A percentile compares a stretch with the other conserved stretches of the same genome.
Conservation (phyloP, 2,329 filamentous ascomycete genomes). For the Ophiostoma populinum region DNA sequence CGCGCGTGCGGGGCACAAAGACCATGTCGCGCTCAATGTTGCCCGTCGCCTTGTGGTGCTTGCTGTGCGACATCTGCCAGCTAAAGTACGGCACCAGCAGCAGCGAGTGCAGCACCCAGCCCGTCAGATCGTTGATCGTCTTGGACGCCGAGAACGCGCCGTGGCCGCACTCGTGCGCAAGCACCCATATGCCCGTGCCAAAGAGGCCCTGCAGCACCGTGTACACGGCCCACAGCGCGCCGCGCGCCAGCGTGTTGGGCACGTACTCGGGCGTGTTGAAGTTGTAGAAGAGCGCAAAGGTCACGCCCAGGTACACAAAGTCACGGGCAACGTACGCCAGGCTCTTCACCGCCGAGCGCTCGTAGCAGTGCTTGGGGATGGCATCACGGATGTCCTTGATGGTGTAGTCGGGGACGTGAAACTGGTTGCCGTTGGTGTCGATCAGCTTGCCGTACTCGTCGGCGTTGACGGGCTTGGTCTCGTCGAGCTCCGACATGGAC, state of each 20-base stretch:
- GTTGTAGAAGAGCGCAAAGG: conserved; percentile 79
- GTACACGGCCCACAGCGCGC: conserved; percentile 44
- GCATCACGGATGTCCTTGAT: conserved; percentile 96
- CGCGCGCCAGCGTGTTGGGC: conserved; percentile 49
- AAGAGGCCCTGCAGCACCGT: conserved; percentile 82
- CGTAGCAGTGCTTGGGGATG: conserved; percentile 93
- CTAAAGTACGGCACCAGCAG: conserved; percentile 91
- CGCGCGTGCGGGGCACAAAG: conserved; percentile 83
- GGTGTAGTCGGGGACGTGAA: conserved; percentile 84
- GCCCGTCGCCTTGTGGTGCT: conserved; percentile 98
- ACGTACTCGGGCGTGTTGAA: conserved; percentile 75
- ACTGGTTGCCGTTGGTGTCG: conserved; percentile 90
- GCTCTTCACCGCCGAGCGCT: conserved; percentile 62
- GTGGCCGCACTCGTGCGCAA: conserved; percentile 96
- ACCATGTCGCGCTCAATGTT: conserved; percentile 98
- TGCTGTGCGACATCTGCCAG: conserved; percentile 98
- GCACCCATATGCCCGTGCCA: conserved; percentile 85
- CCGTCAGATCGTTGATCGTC: conserved; percentile 75
- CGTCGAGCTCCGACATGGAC: conserved; percentile 58
- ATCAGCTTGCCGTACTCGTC: conserved; percentile 47
- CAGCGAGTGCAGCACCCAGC: conserved; percentile 77
- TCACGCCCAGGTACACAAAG: conserved; percentile 49
- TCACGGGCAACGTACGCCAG: conserved; percentile 77
- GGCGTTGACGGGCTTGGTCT: conserved; percentile 34
- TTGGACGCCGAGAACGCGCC: conserved; percentile 91